A percentile compares a stretch with the other conserved stretches of the same genome.
These are phyloP conservation scores for Fusarium staphyleae DNA, from an alignment of 2,329 filamentous ascomycete species.

Conservation along the genomic window DNA sequence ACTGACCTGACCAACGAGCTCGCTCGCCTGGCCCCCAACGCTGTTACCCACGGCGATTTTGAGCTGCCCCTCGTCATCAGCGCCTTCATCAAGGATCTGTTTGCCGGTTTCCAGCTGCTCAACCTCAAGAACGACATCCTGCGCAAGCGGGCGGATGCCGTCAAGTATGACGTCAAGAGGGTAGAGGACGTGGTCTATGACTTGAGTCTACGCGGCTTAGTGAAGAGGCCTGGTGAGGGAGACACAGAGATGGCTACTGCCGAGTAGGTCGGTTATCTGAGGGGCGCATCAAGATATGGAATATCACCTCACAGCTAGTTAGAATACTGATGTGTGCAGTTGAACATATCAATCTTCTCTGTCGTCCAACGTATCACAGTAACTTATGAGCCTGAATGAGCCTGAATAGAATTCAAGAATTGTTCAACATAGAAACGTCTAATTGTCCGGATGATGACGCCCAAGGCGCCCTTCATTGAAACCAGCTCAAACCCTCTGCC, in stretches of 20 bases:
- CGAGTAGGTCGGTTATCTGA: slow-evolving; percentile 29
- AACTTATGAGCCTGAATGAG: too few relatives aligned
- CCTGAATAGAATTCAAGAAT: background rate
- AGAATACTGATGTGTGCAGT: background rate
- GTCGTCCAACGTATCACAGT: too few relatives aligned
- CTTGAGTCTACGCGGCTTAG: slow-evolving; percentile 82
- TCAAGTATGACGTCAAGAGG: slow-evolving; percentile 98
- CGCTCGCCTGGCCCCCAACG: slow-evolving; percentile 88
- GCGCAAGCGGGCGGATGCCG: slow-evolving; percentile 84
- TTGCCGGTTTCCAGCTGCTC: slow-evolving; percentile 94
- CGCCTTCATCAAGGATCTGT: slow-evolving; percentile 91
- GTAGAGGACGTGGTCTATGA: slow-evolving; percentile 99
- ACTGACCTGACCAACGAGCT: slow-evolving; percentile 91
- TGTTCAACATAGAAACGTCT: slow-evolving; percentile 13
- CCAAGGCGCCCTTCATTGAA: slow-evolving; percentile 3
- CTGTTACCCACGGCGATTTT: slow-evolving; percentile 87
- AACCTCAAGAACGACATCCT: slow-evolving; percentile 97
- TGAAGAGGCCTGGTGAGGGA: slow-evolving; percentile 58
- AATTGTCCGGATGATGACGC: slow-evolving; percentile 10
- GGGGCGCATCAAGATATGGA: too few relatives aligned
- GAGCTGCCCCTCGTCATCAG: slow-evolving; percentile 85
- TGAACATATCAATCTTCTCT: background rate
- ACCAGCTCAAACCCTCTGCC: slow-evolving; percentile 6
- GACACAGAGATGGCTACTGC: slow-evolving; percentile 51
- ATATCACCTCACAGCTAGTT: background rate